These are phyloP conservation scores for Zoysia japonica DNA, from an alignment of 176 grass and related monocot genomes.

Conservation along the genomic window DNA sequence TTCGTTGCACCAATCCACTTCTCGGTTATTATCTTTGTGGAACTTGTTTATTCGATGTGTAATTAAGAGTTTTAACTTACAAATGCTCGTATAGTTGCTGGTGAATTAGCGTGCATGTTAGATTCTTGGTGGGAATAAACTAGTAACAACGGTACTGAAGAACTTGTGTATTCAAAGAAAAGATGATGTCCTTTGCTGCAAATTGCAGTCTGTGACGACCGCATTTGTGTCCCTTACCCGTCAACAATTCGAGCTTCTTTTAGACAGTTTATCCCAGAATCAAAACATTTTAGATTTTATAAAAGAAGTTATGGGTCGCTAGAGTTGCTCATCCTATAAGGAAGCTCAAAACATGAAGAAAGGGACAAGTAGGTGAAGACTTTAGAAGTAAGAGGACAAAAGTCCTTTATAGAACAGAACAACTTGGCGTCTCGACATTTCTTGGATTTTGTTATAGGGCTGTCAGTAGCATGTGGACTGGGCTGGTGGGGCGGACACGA, in stretches of 20 bases:
- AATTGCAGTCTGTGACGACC: conserved; percentile 47
- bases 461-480: conserved; percentile 40
- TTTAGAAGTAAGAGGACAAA: conserved; percentile 60
- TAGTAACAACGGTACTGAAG: conserved; percentile 30
- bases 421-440: conserved; percentile 45
- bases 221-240: conserved; percentile 37
- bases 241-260: conserved; percentile 49
- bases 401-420: conserved; percentile 52
- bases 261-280: conserved; percentile 50
- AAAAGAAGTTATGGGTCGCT: conserved; percentile 47
- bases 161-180: conserved; percentile 46
- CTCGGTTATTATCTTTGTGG: conserved; percentile 1
- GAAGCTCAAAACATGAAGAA: conserved; percentile 44
- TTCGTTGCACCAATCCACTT: neutral
- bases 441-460: conserved; percentile 57
- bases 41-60: neutral
- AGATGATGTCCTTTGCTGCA: conserved; percentile 55
- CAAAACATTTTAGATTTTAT: conserved; percentile 36
- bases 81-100: conserved; percentile 25
- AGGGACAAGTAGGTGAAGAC: conserved; percentile 57
- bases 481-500: conserved; percentile 24
- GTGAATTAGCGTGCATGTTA: conserved; percentile 25
- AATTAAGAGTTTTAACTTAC: conserved; percentile 5
- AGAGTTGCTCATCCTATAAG: conserved; percentile 58
- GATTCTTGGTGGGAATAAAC: conserved; percentile 42